A percentile compares a stretch with the other conserved stretches of the same genome.
phyloP scores from a whole-genome alignment of 2,329 filamentous ascomycete species.

The Pseudogymnoascus sp. region DNA sequence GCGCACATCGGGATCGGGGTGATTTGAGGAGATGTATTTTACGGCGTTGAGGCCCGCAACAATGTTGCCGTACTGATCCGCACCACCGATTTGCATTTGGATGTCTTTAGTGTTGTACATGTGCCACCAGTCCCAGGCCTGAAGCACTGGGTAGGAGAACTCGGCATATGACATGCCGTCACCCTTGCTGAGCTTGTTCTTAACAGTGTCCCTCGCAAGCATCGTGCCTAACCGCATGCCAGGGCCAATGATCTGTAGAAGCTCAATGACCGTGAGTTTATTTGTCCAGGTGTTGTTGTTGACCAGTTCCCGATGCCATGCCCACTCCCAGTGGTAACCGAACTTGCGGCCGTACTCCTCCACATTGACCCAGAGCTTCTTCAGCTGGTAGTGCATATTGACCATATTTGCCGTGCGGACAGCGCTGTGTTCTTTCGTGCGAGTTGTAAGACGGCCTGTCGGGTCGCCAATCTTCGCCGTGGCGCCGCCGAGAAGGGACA shows the following conservation, averaged over 20 bases:
- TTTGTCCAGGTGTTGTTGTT: conserved; percentile 86
- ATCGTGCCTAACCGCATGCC: conserved; percentile 74
- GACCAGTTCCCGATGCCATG: conserved; percentile 57
- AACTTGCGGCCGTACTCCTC: conserved; percentile 55
- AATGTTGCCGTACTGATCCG: conserved; percentile 96
- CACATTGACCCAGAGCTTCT: conserved; percentile 66
- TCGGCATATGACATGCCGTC: conserved; percentile 93
- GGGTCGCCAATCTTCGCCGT: conserved; percentile 76
- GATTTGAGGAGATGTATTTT: conserved; percentile 58
- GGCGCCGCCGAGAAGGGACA: conserved; percentile 62
- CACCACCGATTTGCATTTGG: conserved; percentile 86
- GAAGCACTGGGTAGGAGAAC: conserved; percentile 85
- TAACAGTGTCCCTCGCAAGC: conserved; percentile 81
- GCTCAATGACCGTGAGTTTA: conserved; percentile 60
- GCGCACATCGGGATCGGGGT: conserved; percentile 40
- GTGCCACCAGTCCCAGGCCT: conserved; percentile 95
- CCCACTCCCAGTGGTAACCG: conserved; percentile 56
- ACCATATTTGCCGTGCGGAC: conserved; percentile 55
- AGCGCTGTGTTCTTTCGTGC: conserved; percentile 43
- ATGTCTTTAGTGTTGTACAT: conserved; percentile 61
- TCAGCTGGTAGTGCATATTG: conserved; percentile 61
- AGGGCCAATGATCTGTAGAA: conserved; percentile 64
- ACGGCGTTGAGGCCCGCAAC: conserved; percentile 79
- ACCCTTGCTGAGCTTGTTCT: conserved; percentile 71
- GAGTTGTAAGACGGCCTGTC: conserved; percentile 55